Conservation (phyloP, 78 protist genomes). For the Dictyostelium discoideum region dicty_2.7 NC_007089.4:602501-603000, state of each 20-base stretch:
- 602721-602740: slow-evolving; percentile 23
- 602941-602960: too few relatives aligned
- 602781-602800: background rate
- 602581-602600: background rate
- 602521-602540: background rate
- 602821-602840: background rate
- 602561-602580: slow-evolving; percentile 5
- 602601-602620: background rate
- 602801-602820: background rate
- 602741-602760: background rate
- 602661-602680: slow-evolving; percentile 30
- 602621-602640: background rate
- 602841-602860: background rate
- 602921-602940: too few relatives aligned
- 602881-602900: background rate
- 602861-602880: background rate
- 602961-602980: too few relatives aligned
- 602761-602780: background rate
- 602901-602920: background rate
- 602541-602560: slow-evolving; percentile 6
- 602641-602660: background rate
- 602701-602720: slow-evolving; percentile 25
- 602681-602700: slow-evolving; percentile 57
- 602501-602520: background rate
- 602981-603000: too few relatives aligned